These are phyloP conservation scores for Hyparrhenia diplandra DNA, from an alignment of 176 grass and related monocot species.

Conservation along the genomic window DNA sequence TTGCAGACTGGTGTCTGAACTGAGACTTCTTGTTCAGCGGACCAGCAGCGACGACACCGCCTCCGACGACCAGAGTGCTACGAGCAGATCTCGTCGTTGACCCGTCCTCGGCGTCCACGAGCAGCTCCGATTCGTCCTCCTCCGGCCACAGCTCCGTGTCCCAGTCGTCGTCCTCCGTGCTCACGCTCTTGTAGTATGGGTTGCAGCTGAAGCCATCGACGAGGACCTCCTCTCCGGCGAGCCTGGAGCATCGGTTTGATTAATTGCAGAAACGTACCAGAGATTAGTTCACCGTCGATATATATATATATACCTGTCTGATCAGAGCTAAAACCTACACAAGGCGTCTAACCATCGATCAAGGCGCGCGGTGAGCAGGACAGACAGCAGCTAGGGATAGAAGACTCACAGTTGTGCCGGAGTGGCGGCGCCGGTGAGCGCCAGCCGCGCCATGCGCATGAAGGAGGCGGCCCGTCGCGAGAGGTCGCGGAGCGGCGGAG, in stretches of 20 bases:
- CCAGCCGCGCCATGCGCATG: constrained; percentile 43
- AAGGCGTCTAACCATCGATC: no score
- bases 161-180: not conserved
- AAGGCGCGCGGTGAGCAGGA: not conserved
- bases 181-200: constrained; percentile 18
- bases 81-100: not conserved
- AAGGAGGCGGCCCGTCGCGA: constrained; percentile 37
- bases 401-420: constrained; percentile 39
- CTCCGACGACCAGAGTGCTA: not conserved
- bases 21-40: not conserved
- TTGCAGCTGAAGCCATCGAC: not conserved
- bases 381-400: not conserved
- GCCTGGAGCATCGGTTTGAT: not conserved
- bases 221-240: constrained; percentile 19
- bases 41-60: not conserved
- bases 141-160: not conserved
- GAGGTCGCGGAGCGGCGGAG: constrained; percentile 3
- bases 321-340: no score
- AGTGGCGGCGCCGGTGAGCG: constrained; percentile 33
- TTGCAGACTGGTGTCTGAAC: not conserved
- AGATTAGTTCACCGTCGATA: not conserved
- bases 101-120: not conserved
- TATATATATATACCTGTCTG: no score
- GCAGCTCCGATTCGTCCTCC: not conserved
- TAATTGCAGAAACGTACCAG: not conserved